Evolutionary conservation across 179 eudicot genomes (phyloP).

Genomic region (Nepenthes alata): DNA sequence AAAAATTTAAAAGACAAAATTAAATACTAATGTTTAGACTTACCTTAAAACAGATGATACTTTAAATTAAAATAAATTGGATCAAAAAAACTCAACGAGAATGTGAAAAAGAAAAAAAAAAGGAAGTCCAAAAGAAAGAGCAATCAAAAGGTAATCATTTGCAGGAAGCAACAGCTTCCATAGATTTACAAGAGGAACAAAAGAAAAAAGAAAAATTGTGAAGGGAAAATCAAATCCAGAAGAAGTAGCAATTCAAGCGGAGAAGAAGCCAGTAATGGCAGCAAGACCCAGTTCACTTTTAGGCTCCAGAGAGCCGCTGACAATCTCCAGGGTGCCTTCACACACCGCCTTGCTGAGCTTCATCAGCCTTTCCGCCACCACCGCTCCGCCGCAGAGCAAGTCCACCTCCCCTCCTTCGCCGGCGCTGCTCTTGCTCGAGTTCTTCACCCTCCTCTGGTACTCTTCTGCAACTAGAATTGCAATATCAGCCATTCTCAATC

Average conservation of each 20-base stretch:
- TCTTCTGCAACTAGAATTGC: conserved; percentile 30
- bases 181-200: too few species aligned
- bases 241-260: conserved; percentile 25
- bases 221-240: too few species aligned
- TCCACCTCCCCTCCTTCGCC: not conserved
- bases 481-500: conserved; percentile 23
- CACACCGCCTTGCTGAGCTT: conserved; percentile 2
- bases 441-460: conserved; percentile 23
- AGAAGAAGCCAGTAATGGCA: conserved; percentile 47
- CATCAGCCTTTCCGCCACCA: not conserved
- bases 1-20: too few species aligned
- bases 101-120: too few species aligned
- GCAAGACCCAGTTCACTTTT: conserved; percentile 33
- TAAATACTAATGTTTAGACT: too few species aligned
- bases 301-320: conserved; percentile 21
- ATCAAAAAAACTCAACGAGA: too few species aligned
- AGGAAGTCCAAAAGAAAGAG: too few species aligned
- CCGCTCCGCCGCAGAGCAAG: not conserved
- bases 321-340: conserved; percentile 12
- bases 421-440: conserved; percentile 1
- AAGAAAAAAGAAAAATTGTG: not conserved
- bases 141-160: too few species aligned
- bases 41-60: too few species aligned
- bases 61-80: too few species aligned
- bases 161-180: too few species aligned